Evolutionary conservation across 805 yeast genomes (phyloP).

Genomic region (Myxozyma vanderwaltii): DNA sequence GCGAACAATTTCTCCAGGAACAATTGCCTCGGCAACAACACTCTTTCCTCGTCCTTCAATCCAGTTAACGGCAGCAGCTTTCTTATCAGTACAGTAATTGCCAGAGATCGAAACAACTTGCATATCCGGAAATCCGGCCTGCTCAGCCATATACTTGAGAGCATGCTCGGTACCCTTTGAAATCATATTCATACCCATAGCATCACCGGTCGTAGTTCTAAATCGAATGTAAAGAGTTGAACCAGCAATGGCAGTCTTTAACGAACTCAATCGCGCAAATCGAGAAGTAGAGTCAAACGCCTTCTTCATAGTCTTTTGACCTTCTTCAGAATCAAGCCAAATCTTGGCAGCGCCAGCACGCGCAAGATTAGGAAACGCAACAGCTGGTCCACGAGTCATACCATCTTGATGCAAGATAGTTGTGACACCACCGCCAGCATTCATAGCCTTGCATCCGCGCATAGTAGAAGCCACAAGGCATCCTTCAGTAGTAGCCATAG

Average conservation of each 20-base stretch:
- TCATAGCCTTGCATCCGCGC: slow-evolving; percentile 99
- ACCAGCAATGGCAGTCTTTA: slow-evolving; percentile 95
- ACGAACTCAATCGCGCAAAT: slow-evolving; percentile 89
- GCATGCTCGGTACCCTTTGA: slow-evolving; percentile 96
- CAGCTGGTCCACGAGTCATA: slow-evolving; percentile 99
- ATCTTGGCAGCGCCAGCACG: slow-evolving; percentile 94
- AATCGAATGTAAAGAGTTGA: slow-evolving; percentile 84
- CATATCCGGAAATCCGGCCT: slow-evolving; percentile 94
- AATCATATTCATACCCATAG: slow-evolving; percentile 99
- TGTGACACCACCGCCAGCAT: slow-evolving; percentile 93
- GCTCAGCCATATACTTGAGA: slow-evolving; percentile 78
- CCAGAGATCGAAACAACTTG: slow-evolving; percentile 89
- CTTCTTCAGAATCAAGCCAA: slow-evolving; percentile 96
- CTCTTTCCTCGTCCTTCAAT: slow-evolving; percentile 99
- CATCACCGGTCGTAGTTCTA: slow-evolving; percentile 99
- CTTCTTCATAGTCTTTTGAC: slow-evolving; percentile 74
- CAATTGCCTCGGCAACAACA: slow-evolving; percentile 91
- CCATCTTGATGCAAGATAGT: slow-evolving; percentile 94
- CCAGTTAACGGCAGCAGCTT: slow-evolving; percentile 98
- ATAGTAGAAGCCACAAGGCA: slow-evolving; percentile 97
- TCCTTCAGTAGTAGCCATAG: slow-evolving; percentile 99
- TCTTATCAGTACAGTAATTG: slow-evolving; percentile 96
- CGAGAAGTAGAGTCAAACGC: slow-evolving; percentile 97
- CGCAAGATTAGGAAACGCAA: slow-evolving; percentile 73
- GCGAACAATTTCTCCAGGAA: slow-evolving; percentile 78